Evolutionary conservation across 306 rosid species (phyloP).

Genomic region (Prunus davidiana): DNA sequence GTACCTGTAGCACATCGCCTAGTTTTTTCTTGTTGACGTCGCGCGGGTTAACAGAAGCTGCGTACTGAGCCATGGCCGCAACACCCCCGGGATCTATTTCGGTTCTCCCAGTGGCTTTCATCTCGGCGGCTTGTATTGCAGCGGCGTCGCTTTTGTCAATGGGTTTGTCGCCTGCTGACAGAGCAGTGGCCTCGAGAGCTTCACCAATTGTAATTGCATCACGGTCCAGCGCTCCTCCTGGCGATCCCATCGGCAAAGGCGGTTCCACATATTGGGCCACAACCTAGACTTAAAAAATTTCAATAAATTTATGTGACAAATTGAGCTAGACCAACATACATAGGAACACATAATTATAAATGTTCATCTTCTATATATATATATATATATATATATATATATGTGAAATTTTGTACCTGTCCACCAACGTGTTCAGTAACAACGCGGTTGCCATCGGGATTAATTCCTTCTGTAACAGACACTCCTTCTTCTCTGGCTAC

Average conservation of each 20-base stretch:
- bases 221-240: slow-evolving; percentile 22
- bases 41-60: slow-evolving; percentile 39
- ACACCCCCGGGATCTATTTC: slow-evolving; percentile 27
- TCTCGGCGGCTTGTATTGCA: slow-evolving; percentile 48
- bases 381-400: neutral
- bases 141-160: slow-evolving; percentile 50
- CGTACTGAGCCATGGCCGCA: slow-evolving; percentile 45
- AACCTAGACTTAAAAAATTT: slow-evolving; percentile 10
- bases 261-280: slow-evolving; percentile 57
- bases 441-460: slow-evolving; percentile 33
- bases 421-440: slow-evolving; percentile 40
- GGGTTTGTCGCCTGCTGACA: slow-evolving; percentile 35
- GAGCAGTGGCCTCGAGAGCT: slow-evolving; percentile 51
- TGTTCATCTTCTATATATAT: too few species aligned
- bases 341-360: too few species aligned
- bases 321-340: too few species aligned
- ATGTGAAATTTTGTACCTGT: slow-evolving; percentile 20
- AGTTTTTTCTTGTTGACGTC: slow-evolving; percentile 29
- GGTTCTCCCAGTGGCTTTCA: slow-evolving; percentile 37
- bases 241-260: slow-evolving; percentile 21
- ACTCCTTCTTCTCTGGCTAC: slow-evolving; percentile 40
- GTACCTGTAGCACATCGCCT: slow-evolving; percentile 41
- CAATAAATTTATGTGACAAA: too few species aligned
- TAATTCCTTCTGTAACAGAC: slow-evolving; percentile 20
- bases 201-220: slow-evolving; percentile 61